Evolutionary conservation across 2,329 filamentous ascomycete genomes (phyloP), one percentile per base, ranked within the genome.

Genomic region (Neoscytalidium dimidiatum): DNA sequence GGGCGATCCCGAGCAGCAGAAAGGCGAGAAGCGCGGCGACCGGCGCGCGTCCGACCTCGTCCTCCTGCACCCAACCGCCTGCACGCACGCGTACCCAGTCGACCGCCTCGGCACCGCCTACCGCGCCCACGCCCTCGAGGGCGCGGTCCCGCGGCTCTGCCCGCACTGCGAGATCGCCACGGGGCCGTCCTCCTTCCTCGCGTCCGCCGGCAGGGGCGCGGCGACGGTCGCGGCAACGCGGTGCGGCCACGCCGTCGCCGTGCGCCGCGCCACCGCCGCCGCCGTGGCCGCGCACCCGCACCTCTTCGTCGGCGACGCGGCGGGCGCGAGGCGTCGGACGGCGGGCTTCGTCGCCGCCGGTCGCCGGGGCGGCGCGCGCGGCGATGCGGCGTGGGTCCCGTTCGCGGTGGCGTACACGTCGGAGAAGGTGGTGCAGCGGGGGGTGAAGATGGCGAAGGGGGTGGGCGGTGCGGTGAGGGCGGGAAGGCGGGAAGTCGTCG

Each of bases 81-180:
- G 31, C 52, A n/a, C 11, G 11, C 52, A 41, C 21, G 1, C 13
- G 19, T 41, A 56, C 52, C 33, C n/a, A 7, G 33, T 26, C 31
- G 19, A 19, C 9, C 5, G 4, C 3, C 11, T 21, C 11, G 26
- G 26, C 52, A 19, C 9, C 21, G 19, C 52, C 14, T 13, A 56
- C 31, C 33, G n/a, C n/a, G 29, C 29, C 29, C 33, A 28, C 26
- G 9, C 5, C 11, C 9, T 7, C 46, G 0, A 11, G 1, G 46
- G 13, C 3, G n/a, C 23, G 23, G 17, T 3, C 13, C 19, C 19
- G 11, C 31, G 19, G 17, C 52, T 38, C 5, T 56, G 52, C 13
- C 52, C 52, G 19, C 52, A 56, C 52, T 56, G 52, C 33, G 31
- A 21, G 3, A 56, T 56, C 52, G 52, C 52, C 17, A n/a, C 49